Evolutionary conservation across 2,329 filamentous ascomycete species (phyloP).

Genomic region (Alternaria sp.): DNA sequence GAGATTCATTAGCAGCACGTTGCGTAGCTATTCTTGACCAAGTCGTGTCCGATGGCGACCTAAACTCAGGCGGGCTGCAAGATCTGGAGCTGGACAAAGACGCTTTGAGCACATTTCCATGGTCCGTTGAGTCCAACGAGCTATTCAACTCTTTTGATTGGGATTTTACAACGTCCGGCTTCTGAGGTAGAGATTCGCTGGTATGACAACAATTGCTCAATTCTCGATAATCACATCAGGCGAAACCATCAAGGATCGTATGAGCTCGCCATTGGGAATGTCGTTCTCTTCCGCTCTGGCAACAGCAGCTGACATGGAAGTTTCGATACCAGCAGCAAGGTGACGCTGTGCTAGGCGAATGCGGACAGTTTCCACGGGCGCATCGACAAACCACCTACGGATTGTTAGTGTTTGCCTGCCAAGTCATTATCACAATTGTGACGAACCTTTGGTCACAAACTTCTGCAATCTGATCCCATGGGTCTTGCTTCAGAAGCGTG

Average conservation of each 20-base stretch:
- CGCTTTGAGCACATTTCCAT: conserved; percentile 35
- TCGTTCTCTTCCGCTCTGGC: conserved; percentile 37
- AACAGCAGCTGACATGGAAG: conserved; percentile 30
- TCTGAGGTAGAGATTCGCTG: conserved; percentile 8
- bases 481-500: conserved; percentile 33
- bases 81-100: conserved; percentile 31
- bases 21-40: conserved; percentile 39
- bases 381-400: conserved; percentile 38
- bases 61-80: conserved; percentile 28
- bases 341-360: conserved; percentile 34
- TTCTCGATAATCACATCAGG: conserved; percentile 33
- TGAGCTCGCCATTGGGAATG: conserved; percentile 37
- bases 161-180: conserved; percentile 32
- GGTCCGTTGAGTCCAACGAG: conserved; percentile 39
- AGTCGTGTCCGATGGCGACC: conserved; percentile 32
- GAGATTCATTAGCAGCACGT: conserved; percentile 37
- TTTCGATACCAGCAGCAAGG: conserved; percentile 37
- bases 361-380: conserved; percentile 27
- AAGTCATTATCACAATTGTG: too few relatives aligned
- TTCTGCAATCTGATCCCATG: conserved; percentile 30
- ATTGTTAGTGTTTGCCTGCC: conserved; percentile 8
- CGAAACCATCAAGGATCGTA: conserved; percentile 31
- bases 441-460: conserved; percentile 32
- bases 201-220: conserved; percentile 11
- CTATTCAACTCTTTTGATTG: conserved; percentile 39